phyloP scores from a whole-genome alignment of 2,329 filamentous ascomycete genomes.

The Pestalotiopsis sp. region DNA sequence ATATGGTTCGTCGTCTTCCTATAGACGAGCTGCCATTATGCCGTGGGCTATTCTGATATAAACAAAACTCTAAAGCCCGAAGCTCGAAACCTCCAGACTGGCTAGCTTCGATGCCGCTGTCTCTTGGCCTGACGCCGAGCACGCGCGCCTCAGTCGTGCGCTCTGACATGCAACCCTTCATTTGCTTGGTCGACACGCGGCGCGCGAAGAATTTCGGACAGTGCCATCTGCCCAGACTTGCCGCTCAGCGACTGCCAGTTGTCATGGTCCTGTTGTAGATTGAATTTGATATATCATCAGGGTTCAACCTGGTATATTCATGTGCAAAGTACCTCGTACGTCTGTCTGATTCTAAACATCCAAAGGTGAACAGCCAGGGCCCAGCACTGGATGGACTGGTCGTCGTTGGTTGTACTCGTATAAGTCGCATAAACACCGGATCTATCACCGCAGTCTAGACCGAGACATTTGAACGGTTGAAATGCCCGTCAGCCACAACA shows the following conservation, averaged over 20 bases:
- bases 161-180: neutral
- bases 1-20: slow-evolving; percentile 6
- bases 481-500: neutral
- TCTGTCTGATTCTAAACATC: neutral
- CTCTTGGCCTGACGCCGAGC: neutral
- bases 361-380: no score
- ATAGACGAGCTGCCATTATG: neutral
- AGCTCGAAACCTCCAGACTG: neutral
- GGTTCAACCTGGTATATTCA: neutral
- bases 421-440: no score
- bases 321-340: no score
- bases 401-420: no score
- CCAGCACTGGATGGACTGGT: no score
- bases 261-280: neutral
- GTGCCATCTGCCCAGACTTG: neutral
- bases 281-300: neutral
- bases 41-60: slow-evolving; percentile 9
- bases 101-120: neutral
- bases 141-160: neutral
- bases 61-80: slow-evolving; percentile 10
- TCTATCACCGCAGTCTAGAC: no score
- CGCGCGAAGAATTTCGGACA: neutral
- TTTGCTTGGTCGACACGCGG: neutral
- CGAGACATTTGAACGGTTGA: neutral
- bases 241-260: neutral